Evolutionary conservation across 1,284 basidiomycete species (phyloP).

Genomic region (Pyrrhoderma noxium): DNA sequence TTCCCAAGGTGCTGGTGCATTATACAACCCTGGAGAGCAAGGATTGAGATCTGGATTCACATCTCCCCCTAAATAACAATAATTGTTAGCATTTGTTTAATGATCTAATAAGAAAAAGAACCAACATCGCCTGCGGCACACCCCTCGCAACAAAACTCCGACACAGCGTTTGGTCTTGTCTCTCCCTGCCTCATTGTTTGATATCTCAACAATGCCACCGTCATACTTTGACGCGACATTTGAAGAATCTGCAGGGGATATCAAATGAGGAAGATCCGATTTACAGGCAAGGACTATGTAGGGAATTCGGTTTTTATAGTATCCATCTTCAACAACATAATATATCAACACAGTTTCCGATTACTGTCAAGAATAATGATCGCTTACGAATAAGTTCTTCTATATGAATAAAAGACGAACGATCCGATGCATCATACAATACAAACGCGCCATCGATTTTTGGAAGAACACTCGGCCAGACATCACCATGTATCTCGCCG

Average conservation of each 20-base stretch:
- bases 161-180: conserved; percentile 16
- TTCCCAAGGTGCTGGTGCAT: conserved; percentile 4
- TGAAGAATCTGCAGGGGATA: conserved; percentile 47
- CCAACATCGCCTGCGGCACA: conserved; percentile 11
- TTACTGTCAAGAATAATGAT: neutral
- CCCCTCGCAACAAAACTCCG: conserved; percentile 10
- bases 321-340: conserved; percentile 38
- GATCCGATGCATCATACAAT: conserved; percentile 64
- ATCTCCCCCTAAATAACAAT: neutral
- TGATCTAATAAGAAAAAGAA: neutral
- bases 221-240: conserved; percentile 47
- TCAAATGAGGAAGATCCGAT: conserved; percentile 49
- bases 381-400: conserved; percentile 55
- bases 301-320: conserved; percentile 47
- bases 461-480: conserved; percentile 43
- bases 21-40: conserved; percentile 12
- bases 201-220: conserved; percentile 16
- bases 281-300: conserved; percentile 70
- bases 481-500: conserved; percentile 13
- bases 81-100: neutral
- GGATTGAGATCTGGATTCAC: conserved; percentile 11
- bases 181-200: conserved; percentile 11
- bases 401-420: conserved; percentile 53
- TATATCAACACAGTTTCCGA: conserved; percentile 15
- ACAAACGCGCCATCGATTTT: conserved; percentile 63